A percentile compares a stretch with the other conserved stretches of the same genome.
These are phyloP conservation scores for Funneliformis geosporum DNA, from an alignment of 192 early-diverging fungal species.

Conservation along the genomic window DNA sequence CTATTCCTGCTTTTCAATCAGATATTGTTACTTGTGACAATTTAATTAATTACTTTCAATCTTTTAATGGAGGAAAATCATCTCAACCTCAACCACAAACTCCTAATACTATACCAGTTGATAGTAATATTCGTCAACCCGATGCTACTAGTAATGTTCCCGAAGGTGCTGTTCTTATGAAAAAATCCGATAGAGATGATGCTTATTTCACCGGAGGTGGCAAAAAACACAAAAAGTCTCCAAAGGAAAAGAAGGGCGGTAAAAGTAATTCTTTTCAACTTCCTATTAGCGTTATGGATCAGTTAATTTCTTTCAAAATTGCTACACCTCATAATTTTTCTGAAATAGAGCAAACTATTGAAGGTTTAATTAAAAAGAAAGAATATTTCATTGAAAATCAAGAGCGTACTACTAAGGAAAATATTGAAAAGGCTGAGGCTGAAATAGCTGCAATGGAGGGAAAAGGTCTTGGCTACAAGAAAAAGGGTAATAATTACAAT, in stretches of 20 bases:
- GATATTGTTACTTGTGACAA: slow-evolving; percentile 86
- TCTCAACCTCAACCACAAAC: slow-evolving; percentile 29
- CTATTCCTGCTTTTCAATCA: slow-evolving; percentile 81
- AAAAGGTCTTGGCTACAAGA: background rate
- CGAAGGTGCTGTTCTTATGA: slow-evolving; percentile 74
- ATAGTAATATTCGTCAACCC: slow-evolving; percentile 54
- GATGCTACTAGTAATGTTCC: slow-evolving; percentile 65
- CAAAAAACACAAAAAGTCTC: slow-evolving; percentile 62
- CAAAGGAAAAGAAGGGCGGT: slow-evolving; percentile 44
- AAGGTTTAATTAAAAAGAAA: slow-evolving; percentile 69
- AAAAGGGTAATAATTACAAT: background rate
- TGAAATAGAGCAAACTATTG: slow-evolving; percentile 71
- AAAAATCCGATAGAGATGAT: slow-evolving; percentile 76
- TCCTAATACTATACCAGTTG: slow-evolving; percentile 45
- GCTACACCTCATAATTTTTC: slow-evolving; percentile 71
- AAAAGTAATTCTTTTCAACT: slow-evolving; percentile 59
- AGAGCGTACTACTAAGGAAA: slow-evolving; percentile 74
- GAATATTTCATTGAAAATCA: slow-evolving; percentile 76
- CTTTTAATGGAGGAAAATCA: slow-evolving; percentile 44
- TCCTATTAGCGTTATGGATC: slow-evolving; percentile 75
- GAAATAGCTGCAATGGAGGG: slow-evolving; percentile 70
- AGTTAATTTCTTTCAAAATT: slow-evolving; percentile 79
- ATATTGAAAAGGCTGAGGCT: slow-evolving; percentile 86
- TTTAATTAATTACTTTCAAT: slow-evolving; percentile 74
- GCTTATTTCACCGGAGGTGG: slow-evolving; percentile 74